Evolutionary conservation across 2,329 filamentous ascomycete genomes (phyloP).

Genomic region (Aspergillus fumigatiaffinis): DNA sequence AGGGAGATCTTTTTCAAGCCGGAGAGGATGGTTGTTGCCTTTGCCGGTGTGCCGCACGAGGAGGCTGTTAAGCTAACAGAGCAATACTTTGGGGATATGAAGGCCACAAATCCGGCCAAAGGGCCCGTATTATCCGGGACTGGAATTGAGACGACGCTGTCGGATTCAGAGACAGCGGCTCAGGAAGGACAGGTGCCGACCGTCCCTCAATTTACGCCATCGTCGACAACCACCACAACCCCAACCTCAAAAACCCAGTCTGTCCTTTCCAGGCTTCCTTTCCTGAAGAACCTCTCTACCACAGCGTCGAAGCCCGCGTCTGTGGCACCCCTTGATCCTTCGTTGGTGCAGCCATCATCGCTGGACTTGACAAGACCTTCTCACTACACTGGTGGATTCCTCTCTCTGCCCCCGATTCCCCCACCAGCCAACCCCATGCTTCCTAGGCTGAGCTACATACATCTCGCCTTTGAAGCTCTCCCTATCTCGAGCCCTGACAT

Average conservation of each 20-base stretch:
- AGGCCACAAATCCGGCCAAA: constrained; percentile 48
- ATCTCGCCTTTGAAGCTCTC: constrained; percentile 91
- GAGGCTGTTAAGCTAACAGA: constrained; percentile 76
- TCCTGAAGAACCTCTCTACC: constrained; percentile 83
- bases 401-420: constrained; percentile 76
- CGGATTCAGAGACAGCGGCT: constrained; percentile 23
- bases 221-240: constrained; percentile 34
- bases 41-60: constrained; percentile 81
- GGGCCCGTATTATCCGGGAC: constrained; percentile 51
- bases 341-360: constrained; percentile 41
- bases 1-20: constrained; percentile 79
- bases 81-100: constrained; percentile 90
- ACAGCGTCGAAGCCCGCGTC: constrained; percentile 60
- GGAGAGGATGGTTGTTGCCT: constrained; percentile 89
- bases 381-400: constrained; percentile 90
- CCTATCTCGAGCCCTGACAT: constrained; percentile 89
- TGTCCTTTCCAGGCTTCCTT: constrained; percentile 79
- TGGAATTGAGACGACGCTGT: constrained; percentile 54
- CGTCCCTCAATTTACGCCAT: constrained; percentile 39
- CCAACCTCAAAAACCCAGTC: constrained; percentile 49
- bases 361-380: constrained; percentile 62
- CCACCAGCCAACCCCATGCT: constrained; percentile 72
- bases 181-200: constrained; percentile 32
- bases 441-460: constrained; percentile 83
- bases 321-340: constrained; percentile 51